These are phyloP conservation scores for Eutrema heterophyllum DNA, from an alignment of 345 rosid species.

Conservation along the genomic window DNA sequence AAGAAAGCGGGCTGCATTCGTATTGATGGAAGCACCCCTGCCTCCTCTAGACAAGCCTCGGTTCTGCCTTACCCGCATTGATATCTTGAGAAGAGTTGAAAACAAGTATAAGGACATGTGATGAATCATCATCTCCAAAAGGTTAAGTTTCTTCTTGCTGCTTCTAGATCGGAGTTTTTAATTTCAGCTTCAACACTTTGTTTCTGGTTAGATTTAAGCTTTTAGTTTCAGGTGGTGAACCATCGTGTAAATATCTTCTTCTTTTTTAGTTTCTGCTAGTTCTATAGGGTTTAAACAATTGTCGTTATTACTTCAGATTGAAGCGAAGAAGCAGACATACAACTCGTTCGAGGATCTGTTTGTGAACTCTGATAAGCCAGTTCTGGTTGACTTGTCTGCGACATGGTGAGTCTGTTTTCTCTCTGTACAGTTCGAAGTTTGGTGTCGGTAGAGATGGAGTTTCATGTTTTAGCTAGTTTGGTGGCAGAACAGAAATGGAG, in stretches of 20 bases:
- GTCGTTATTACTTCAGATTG: conserved; percentile 35
- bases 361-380: conserved; percentile 65
- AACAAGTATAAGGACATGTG: too few species aligned
- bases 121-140: too few species aligned
- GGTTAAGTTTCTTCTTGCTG: too few species aligned
- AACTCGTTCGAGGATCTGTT: conserved; percentile 65
- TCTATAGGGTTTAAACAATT: background rate
- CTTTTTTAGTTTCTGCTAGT: background rate
- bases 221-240: too few species aligned
- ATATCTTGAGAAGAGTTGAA: too few species aligned
- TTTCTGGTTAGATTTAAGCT: too few species aligned
- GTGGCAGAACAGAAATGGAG: too few species aligned
- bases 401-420: conserved; percentile 52
- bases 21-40: conserved; percentile 82
- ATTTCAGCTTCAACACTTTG: too few species aligned
- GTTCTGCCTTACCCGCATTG: conserved; percentile 17
- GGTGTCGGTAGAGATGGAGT: background rate
- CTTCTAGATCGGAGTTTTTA: too few species aligned
- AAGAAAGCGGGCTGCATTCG: conserved; percentile 86
- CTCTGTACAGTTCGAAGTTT: background rate
- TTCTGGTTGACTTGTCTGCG: conserved; percentile 83
- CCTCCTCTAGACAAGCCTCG: conserved; percentile 64
- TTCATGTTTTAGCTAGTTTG: background rate
- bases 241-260: too few species aligned
- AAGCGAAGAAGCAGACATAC: conserved; percentile 78